Evolutionary conservation across 1,284 basidiomycete species (phyloP), one percentile per base, ranked within the genome.

Genomic region (Ceratobasidium sp.): DNA sequence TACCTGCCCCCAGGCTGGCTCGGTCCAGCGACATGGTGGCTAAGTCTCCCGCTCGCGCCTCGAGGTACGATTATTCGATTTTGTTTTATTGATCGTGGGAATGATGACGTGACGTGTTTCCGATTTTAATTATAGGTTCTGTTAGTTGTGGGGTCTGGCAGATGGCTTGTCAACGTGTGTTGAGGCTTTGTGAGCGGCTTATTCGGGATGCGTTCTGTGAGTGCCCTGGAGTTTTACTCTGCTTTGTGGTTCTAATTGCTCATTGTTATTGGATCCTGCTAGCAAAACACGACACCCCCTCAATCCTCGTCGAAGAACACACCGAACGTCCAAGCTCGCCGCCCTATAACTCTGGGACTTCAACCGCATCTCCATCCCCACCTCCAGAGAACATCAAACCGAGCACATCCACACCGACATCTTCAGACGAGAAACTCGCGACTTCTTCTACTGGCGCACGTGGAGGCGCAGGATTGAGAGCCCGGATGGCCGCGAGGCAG

Each of bases 71-170:
- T 80, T 79, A n/a, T 33, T 38, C 20, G 9, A 76, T 50, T 20
- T 52, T 23, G 13, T 6, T 28, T 54, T 38, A 20, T 23, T 4
- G 23, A 40, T 59, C 15, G 40, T 62, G 50, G 62, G 61, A 46
- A 26, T 40, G 62, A 56, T n/a, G 50, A 65, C 28, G 46, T 59
- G 15, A 57, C 33, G n/a, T n/a, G 67, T 78, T 56, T 40, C 6
- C 57, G 13, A 42, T n/a, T 33, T 82, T n/a, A n/a, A n/a, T n/a
- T n/a, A n/a, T n/a, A 93, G 96, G 96, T 23, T 93, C 95, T 17
- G 92, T 98, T 79, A 95, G 94, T 80, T 94, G 95, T 59, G 94
- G 93, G 0, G 90, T 95, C 48, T 98, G 96, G 96, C 93, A 95
- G 81, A 94, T 96, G 89, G 93, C 94, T 6, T 96, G 95, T 85